These are phyloP conservation scores for Monosporascus sp. DNA, from an alignment of 2,329 filamentous ascomycete species.

Conservation along the genomic window DNA sequence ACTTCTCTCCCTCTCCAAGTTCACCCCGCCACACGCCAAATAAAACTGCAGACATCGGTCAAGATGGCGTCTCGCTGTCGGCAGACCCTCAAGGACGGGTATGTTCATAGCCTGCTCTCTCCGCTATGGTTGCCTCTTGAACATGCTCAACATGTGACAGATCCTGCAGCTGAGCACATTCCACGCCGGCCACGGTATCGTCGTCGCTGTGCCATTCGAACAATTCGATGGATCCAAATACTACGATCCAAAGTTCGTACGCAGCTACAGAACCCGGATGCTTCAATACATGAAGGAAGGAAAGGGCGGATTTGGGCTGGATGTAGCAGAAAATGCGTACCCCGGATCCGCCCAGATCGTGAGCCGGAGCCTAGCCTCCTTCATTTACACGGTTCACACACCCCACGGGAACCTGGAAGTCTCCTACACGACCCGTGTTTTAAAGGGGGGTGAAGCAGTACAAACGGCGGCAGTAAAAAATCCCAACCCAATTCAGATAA, in stretches of 20 bases:
- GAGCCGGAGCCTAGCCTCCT: background rate
- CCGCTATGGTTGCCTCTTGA: no score
- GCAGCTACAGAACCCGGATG: slow-evolving; percentile 10
- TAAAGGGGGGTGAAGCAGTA: slow-evolving; percentile 2
- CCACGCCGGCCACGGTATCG: slow-evolving; percentile 11
- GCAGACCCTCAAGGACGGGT: no score
- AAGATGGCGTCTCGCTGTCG: no score
- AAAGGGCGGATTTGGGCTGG: slow-evolving; percentile 2
- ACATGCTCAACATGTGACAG: background rate
- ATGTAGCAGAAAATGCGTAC: background rate
- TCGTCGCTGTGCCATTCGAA: slow-evolving; percentile 11
- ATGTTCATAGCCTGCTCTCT: no score
- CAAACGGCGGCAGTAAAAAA: slow-evolving; percentile 12
- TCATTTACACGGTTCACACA: background rate
- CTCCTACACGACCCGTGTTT: slow-evolving; percentile 1
- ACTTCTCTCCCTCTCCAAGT: no score
- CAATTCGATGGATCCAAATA: slow-evolving; percentile 12
- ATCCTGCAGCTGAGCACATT: slow-evolving; percentile 6
- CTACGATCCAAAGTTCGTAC: slow-evolving; percentile 7
- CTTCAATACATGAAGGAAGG: slow-evolving; percentile 3
- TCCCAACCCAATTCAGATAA: background rate
- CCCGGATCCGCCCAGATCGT: background rate
- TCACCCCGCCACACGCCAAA: no score
- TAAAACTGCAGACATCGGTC: no score
- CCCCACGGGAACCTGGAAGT: background rate